Conservation (phyloP, 2,329 filamentous ascomycete species). For the Botrytis aclada region DNA sequence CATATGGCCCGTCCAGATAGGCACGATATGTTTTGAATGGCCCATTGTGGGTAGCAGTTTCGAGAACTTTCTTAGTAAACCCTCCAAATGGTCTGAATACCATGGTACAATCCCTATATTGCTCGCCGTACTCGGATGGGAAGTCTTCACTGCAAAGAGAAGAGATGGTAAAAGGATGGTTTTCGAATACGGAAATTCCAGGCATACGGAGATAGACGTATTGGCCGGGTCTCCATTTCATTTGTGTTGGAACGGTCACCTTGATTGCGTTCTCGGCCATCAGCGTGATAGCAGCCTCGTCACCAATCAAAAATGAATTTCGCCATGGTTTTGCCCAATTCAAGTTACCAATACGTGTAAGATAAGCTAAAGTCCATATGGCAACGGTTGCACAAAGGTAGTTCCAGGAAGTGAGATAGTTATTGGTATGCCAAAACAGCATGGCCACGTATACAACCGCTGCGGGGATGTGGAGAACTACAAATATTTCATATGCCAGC, state of each 20-base stretch:
- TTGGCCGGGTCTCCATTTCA: constrained; percentile 90
- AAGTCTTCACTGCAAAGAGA: constrained; percentile 92
- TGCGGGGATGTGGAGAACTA: constrained; percentile 76
- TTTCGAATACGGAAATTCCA: constrained; percentile 83
- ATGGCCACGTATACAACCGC: constrained; percentile 77
- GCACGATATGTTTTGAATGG: constrained; percentile 90
- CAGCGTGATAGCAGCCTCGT: constrained; percentile 84
- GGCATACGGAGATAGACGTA: constrained; percentile 95
- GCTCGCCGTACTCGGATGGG: constrained; percentile 83
- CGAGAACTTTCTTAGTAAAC: constrained; percentile 82
- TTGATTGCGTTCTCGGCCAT: constrained; percentile 95
- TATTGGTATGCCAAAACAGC: constrained; percentile 95
- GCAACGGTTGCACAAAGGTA: constrained; percentile 80
- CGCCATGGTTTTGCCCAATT: constrained; percentile 86
- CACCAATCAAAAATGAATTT: constrained; percentile 79
- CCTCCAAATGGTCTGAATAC: constrained; percentile 91
- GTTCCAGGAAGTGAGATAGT: constrained; percentile 84
- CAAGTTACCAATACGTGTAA: constrained; percentile 74
- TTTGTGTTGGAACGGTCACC: constrained; percentile 87
- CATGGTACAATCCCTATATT: constrained; percentile 83
- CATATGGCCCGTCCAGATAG: constrained; percentile 91
- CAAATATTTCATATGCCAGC: constrained; percentile 81
- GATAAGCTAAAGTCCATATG: constrained; percentile 75
- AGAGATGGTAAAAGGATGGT: constrained; percentile 93
- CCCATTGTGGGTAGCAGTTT: constrained; percentile 78